Conservation (phyloP, 805 yeast species). For the Myxozyma neglecta region DNA sequence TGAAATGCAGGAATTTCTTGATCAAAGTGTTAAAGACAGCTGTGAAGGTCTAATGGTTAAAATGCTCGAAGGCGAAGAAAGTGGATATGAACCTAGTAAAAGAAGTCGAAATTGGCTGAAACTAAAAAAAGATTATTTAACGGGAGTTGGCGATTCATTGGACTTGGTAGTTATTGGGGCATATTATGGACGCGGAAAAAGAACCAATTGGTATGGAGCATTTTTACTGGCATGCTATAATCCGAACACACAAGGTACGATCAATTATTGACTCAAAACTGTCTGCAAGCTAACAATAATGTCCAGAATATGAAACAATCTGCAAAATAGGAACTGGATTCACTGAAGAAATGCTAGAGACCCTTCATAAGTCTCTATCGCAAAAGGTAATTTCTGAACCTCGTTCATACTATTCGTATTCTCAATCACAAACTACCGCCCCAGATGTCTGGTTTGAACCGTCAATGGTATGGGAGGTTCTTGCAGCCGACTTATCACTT, state of each 20-base stretch:
- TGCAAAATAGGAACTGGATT: slow-evolving; percentile 98
- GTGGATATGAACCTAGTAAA: slow-evolving; percentile 90
- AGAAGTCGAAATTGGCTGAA: slow-evolving; percentile 95
- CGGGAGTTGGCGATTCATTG: slow-evolving; percentile 93
- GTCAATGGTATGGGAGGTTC: slow-evolving; percentile 74
- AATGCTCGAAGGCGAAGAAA: slow-evolving; percentile 74
- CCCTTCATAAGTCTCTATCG: slow-evolving; percentile 58
- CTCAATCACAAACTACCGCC: slow-evolving; percentile 57
- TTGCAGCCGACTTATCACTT: slow-evolving; percentile 85
- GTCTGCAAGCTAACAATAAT: background rate
- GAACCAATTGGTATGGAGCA: slow-evolving; percentile 95
- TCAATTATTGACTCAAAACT: no score
- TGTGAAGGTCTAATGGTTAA: slow-evolving; percentile 98
- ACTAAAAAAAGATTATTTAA: slow-evolving; percentile 88
- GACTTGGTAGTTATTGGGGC: slow-evolving; percentile 95
- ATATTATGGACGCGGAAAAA: slow-evolving; percentile 87
- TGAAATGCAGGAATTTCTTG: slow-evolving; percentile 80
- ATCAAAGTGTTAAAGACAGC: slow-evolving; percentile 80
- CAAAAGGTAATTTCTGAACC: slow-evolving; percentile 67
- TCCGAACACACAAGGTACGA: slow-evolving; percentile 64
- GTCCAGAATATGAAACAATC: slow-evolving; percentile 77
- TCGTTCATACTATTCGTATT: slow-evolving; percentile 66
- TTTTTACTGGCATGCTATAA: slow-evolving; percentile 88
- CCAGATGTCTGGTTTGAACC: slow-evolving; percentile 98
- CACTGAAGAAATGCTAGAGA: slow-evolving; percentile 74